These are phyloP conservation scores for Linnemannia hyalina DNA, from an alignment of 192 early-diverging fungal species.

Conservation along the genomic window DNA sequence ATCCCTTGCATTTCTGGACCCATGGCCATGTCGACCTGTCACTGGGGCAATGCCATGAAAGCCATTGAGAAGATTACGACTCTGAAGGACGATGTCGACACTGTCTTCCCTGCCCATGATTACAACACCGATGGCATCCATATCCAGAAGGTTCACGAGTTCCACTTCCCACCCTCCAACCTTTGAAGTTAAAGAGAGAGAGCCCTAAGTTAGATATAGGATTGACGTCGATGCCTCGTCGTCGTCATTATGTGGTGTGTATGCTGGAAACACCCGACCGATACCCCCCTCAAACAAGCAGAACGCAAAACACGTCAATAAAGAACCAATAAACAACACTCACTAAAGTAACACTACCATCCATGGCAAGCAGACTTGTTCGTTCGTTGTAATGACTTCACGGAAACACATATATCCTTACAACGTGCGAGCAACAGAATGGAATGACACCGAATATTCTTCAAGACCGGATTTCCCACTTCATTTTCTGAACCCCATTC, in stretches of 20 bases:
- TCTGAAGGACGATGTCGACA: slow-evolving; percentile 38
- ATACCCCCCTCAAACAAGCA: not conserved
- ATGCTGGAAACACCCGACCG: not conserved
- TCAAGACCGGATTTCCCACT: not conserved
- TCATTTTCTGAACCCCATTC: not conserved
- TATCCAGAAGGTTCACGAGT: slow-evolving; percentile 52
- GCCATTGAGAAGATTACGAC: slow-evolving; percentile 49
- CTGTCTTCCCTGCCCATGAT: slow-evolving; percentile 57
- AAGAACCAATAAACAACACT: not conserved
- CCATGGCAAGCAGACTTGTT: not conserved
- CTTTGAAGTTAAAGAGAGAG: not conserved
- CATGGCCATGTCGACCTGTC: slow-evolving; percentile 36
- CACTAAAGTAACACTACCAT: not conserved
- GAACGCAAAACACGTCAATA: not conserved
- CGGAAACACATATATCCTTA: not conserved
- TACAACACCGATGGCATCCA: slow-evolving; percentile 41
- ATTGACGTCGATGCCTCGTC: too few relatives aligned
- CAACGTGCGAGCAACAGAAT: not conserved
- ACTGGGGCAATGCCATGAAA: slow-evolving; percentile 41
- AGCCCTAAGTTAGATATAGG: not conserved
- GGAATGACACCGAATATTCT: not conserved
- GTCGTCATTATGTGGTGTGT: too few relatives aligned
- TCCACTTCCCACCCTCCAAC: slow-evolving; percentile 13
- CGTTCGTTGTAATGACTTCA: not conserved
- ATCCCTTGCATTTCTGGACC: slow-evolving; percentile 36